Evolutionary conservation across 2,329 filamentous ascomycete species (phyloP).

Genomic region (Colletotrichum lentis): DNA sequence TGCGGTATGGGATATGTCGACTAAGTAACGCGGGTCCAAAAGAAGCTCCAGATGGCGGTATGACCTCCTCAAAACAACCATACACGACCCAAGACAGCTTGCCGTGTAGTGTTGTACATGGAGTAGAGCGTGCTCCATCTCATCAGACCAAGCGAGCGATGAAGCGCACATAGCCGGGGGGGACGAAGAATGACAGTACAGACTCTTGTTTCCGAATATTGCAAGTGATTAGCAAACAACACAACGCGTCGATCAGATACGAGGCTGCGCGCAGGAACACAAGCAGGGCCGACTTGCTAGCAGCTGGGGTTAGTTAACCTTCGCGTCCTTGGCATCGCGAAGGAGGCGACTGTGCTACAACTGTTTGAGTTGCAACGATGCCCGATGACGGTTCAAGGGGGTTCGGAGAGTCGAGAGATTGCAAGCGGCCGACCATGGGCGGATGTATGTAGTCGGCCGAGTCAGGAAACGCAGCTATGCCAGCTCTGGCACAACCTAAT

Average conservation of each 20-base stretch:
- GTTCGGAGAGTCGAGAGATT: background rate
- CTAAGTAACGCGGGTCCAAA: background rate
- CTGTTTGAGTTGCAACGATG: background rate
- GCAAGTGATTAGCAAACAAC: conserved; percentile 6
- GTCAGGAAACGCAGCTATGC: background rate
- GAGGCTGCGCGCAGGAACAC: background rate
- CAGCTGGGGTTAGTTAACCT: background rate
- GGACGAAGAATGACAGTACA: background rate
- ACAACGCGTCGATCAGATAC: background rate
- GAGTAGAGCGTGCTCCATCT: conserved; percentile 5
- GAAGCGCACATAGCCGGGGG: background rate
- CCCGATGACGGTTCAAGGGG: background rate
- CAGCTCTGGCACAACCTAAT: conserved; percentile 5
- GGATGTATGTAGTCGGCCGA: background rate
- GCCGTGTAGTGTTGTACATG: background rate
- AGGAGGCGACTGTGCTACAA: background rate
- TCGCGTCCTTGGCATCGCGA: background rate
- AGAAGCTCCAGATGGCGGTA: background rate
- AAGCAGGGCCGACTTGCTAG: background rate
- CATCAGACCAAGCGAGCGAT: conserved; percentile 8
- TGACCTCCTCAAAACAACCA: background rate
- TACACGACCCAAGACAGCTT: background rate
- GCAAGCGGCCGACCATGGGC: background rate
- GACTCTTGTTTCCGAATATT: background rate
- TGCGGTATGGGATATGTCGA: background rate